Base-by-base conservation (phyloP, 805 yeast species). In the Metschnikowia corniflorae region DNA sequence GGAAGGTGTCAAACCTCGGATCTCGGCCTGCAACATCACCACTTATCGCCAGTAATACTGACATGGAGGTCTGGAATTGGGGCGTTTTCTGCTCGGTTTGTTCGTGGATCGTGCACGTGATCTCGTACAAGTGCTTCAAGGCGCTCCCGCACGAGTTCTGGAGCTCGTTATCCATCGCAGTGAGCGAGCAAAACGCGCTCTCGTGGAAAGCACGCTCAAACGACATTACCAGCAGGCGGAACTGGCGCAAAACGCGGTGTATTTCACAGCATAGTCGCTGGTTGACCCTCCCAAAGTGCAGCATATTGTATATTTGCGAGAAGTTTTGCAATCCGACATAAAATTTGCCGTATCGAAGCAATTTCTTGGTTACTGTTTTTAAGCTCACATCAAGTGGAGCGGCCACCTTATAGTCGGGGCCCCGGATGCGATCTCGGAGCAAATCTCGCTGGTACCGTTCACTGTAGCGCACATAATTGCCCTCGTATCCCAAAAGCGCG, bases 371-470 rank as follows among this genome's bases (percentile, higher is more conserved):
- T 12, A 86, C 70, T 37, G 82, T 83, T 52, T 82, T 82, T 40
- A 86, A 65, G 17, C 88, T 76, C 1, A 83, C 71, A 50, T 86
- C 95, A 50, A 93, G 63, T 40, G 75, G 78, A 46, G 78, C 82
- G 27, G 84, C 80, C 17, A 87, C 73, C 43, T 77, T 72, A 58
- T 73, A 88, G 41, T 82, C 91, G 1, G 95, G 94, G 0, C 94
- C 95, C 10, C 55, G 56, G 3, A 82, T 59, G 29, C 73, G 56
- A 22, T 71, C 65, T 10, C 60, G 63, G 7, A 51, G 34, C 22
- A 60, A 54, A 0, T 43, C 40, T 0, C 80, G 78, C 49, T 78
- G 75, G 51, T 75, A 86, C 15, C 70, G 65, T 28, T 77, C 82
- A 21, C 80, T 71, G 53, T 73, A 86, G 29, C 88, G 65, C 23